A percentile compares a stretch with the other conserved stretches of the same genome.
These are phyloP conservation scores for Myotisia sp. DNA, from an alignment of 2,329 filamentous ascomycete genomes.

Conservation along the genomic window DNA sequence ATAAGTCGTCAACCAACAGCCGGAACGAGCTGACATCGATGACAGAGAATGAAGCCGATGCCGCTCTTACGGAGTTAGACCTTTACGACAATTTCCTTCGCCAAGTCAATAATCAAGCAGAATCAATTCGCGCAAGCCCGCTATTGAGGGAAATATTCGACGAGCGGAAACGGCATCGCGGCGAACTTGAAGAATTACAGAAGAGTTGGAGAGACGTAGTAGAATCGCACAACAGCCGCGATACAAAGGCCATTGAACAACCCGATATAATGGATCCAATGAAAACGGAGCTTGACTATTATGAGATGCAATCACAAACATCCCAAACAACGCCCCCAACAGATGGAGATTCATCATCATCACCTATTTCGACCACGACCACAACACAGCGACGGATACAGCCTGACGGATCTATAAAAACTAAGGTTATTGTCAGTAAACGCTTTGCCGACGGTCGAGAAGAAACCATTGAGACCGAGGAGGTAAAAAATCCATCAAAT, in stretches of 20 bases:
- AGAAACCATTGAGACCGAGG: slow-evolving; percentile 39
- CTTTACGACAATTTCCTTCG: slow-evolving; percentile 38
- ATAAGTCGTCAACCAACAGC: neutral
- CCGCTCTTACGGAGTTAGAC: slow-evolving; percentile 36
- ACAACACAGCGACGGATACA: slow-evolving; percentile 42
- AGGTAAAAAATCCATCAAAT: slow-evolving; percentile 6
- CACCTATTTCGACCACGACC: slow-evolving; percentile 42
- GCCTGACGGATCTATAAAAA: slow-evolving; percentile 44
- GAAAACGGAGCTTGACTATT: slow-evolving; percentile 8
- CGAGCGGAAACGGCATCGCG: slow-evolving; percentile 17
- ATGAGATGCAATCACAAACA: slow-evolving; percentile 3
- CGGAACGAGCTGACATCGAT: slow-evolving; percentile 11
- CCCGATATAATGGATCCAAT: neutral
- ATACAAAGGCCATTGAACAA: neutral
- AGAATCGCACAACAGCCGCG: too few species aligned
- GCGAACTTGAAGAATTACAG: slow-evolving; percentile 13
- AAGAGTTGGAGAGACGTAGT: slow-evolving; percentile 7
- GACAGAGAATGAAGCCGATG: slow-evolving; percentile 21
- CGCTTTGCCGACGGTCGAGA: slow-evolving; percentile 47
- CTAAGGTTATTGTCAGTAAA: slow-evolving; percentile 43
- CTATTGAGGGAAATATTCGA: slow-evolving; percentile 23
- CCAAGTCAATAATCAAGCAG: slow-evolving; percentile 22
- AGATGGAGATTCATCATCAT: neutral
- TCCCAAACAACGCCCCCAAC: neutral
- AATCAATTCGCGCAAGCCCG: slow-evolving; percentile 22